Conservation (phyloP, 2,329 filamentous ascomycete genomes). For the Esteya vermicola region DNA sequence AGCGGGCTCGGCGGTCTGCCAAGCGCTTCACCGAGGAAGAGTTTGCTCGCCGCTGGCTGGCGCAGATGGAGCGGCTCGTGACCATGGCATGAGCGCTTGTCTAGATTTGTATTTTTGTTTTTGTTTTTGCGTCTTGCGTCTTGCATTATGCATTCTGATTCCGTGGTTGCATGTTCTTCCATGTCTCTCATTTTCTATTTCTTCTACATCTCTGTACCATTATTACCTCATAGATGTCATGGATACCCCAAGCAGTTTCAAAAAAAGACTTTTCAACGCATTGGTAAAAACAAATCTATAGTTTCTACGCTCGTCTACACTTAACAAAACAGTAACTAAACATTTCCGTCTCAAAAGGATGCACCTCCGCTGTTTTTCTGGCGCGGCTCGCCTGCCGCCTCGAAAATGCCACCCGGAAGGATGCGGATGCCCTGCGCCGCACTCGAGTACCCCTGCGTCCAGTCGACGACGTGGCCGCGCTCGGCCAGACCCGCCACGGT, state of each 20-base stretch:
- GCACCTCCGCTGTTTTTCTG: conserved; percentile 60
- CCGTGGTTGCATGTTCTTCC: not conserved
- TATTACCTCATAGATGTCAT: not conserved
- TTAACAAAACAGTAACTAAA: too few relatives aligned
- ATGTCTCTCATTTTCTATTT: not conserved
- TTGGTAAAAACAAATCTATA: too few relatives aligned
- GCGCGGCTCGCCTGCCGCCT: conserved; percentile 72
- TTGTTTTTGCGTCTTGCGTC: not conserved
- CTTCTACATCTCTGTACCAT: not conserved
- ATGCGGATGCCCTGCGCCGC: conserved; percentile 59
- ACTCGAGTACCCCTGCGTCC: conserved; percentile 50
- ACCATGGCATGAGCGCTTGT: conserved; percentile 9
- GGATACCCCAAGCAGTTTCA: not conserved
- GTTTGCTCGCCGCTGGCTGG: conserved; percentile 68
- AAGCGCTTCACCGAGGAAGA: conserved; percentile 77
- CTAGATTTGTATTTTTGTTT: not conserved
- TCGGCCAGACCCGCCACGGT: conserved; percentile 52
- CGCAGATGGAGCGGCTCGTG: conserved; percentile 61
- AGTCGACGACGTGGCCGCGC: conserved; percentile 62
- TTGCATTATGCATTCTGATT: too few relatives aligned
- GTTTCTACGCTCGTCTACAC: too few relatives aligned
- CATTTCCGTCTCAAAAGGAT: conserved; percentile 20
- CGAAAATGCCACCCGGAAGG: conserved; percentile 52
- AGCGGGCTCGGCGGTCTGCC: conserved; percentile 63
- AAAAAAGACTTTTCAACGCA: too few relatives aligned